Evolutionary conservation across 2,329 filamentous ascomycete species (phyloP).

Genomic region (Diaporthe citrichinensis): DNA sequence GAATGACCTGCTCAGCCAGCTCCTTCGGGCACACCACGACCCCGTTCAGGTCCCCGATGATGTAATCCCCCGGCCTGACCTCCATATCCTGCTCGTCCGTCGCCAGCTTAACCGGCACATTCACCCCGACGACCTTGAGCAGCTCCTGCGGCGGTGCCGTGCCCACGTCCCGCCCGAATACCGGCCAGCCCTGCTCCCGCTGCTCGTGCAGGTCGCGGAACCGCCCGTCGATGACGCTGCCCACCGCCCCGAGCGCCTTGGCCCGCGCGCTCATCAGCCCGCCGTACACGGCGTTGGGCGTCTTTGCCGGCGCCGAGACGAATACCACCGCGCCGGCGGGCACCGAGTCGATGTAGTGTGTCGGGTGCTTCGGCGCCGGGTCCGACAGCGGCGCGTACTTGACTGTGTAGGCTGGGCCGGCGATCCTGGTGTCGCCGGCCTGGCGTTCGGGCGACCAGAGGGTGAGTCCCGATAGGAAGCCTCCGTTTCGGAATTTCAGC

Average conservation of each 20-base stretch:
- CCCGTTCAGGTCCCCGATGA: conserved; percentile 61
- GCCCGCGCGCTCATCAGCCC: conserved; percentile 67
- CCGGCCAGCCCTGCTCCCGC: conserved; percentile 61
- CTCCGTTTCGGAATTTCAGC: conserved; percentile 62
- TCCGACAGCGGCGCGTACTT: conserved; percentile 63
- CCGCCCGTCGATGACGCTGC: conserved; percentile 66
- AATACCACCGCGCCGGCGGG: conserved; percentile 64
- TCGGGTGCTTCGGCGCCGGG: conserved; percentile 59
- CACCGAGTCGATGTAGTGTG: conserved; percentile 67
- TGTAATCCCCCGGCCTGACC: conserved; percentile 59
- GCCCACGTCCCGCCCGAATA: conserved; percentile 60
- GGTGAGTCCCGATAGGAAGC: conserved; percentile 67
- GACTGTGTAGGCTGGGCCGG: conserved; percentile 69
- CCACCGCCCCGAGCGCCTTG: conserved; percentile 58
- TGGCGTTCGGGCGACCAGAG: conserved; percentile 69
- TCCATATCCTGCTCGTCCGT: conserved; percentile 55
- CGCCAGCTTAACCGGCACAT: conserved; percentile 57
- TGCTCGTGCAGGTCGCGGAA: conserved; percentile 68
- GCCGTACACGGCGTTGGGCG: conserved; percentile 67
- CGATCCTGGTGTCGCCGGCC: conserved; percentile 64
- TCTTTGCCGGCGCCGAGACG: conserved; percentile 61
- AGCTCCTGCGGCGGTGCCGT: conserved; percentile 59
- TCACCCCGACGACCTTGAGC: conserved; percentile 58
- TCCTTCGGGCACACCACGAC: conserved; percentile 59
- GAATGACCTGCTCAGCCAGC: conserved; percentile 56